phyloP scores from a whole-genome alignment of 1,139 yeast genomes.

The Wickerhamomyces sp. region DNA sequence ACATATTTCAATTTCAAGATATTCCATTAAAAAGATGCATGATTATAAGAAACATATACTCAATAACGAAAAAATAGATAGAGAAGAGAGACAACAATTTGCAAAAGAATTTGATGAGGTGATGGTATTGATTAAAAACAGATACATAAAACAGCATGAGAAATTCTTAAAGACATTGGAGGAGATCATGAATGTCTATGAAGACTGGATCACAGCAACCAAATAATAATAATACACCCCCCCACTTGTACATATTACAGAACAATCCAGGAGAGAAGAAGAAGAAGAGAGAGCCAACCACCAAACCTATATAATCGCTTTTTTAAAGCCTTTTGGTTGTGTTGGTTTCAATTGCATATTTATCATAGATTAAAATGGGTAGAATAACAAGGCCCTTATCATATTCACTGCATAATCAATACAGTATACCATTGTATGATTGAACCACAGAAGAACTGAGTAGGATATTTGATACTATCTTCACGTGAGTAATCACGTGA shows the following conservation, averaged over 20 bases:
- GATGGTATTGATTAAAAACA: neutral
- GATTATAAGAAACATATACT: conserved; percentile 1
- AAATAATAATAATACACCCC: no score
- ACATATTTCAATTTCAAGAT: neutral
- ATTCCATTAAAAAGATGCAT: neutral
- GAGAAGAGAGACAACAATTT: neutral
- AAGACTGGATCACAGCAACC: conserved; percentile 5
- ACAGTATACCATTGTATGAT: no score
- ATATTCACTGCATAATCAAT: no score
- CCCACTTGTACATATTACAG: neutral
- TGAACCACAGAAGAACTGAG: no score
- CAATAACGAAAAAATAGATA: neutral
- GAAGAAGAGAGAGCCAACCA: neutral
- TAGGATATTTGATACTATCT: no score
- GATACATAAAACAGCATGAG: neutral
- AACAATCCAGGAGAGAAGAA: neutral
- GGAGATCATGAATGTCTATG: neutral
- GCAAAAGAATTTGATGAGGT: neutral
- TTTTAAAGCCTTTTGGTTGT: neutral
- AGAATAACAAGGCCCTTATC: neutral
- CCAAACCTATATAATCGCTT: neutral
- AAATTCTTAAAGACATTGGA: neutral
- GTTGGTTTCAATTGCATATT: neutral
- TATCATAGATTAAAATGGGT: neutral
- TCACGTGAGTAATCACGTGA: no score